Evolutionary conservation across 345 rosid genomes (phyloP).

Genomic region (Gossypium rotundifolium): DNA sequence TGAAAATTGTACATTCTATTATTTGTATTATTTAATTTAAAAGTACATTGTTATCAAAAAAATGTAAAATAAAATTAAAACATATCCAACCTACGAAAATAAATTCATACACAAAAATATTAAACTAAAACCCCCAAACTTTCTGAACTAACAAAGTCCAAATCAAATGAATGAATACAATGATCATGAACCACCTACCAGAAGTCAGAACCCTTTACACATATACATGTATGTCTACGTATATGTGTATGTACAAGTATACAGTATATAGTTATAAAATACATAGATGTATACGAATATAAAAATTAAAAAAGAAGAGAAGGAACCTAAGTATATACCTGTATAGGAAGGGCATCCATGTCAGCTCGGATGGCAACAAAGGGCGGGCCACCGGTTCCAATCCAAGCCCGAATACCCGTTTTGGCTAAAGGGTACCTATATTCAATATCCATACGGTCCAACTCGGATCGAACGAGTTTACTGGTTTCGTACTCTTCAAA

Average conservation of each 20-base stretch:
- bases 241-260: not conserved
- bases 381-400: conserved; percentile 58
- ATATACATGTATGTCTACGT: not conserved
- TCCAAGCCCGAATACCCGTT: conserved; percentile 61
- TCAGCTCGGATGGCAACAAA: conserved; percentile 36
- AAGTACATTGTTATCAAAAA: too few relatives aligned
- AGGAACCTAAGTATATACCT: too few relatives aligned
- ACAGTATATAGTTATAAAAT: not conserved
- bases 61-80: too few relatives aligned
- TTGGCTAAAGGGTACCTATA: conserved; percentile 46
- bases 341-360: not conserved
- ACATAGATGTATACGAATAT: not conserved
- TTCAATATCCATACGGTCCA: conserved; percentile 39
- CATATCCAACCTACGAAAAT: too few relatives aligned
- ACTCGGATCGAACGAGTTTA: conserved; percentile 40
- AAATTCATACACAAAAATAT: not conserved
- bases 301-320: too few relatives aligned
- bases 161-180: not conserved
- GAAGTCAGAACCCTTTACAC: not conserved
- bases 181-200: too few relatives aligned
- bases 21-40: not conserved
- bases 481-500: conserved; percentile 55
- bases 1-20: not conserved
- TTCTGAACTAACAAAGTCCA: not conserved
- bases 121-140: too few relatives aligned